Base-by-base conservation (phyloP, 2,329 filamentous ascomycete species). In the Alternaria solani region DNA sequence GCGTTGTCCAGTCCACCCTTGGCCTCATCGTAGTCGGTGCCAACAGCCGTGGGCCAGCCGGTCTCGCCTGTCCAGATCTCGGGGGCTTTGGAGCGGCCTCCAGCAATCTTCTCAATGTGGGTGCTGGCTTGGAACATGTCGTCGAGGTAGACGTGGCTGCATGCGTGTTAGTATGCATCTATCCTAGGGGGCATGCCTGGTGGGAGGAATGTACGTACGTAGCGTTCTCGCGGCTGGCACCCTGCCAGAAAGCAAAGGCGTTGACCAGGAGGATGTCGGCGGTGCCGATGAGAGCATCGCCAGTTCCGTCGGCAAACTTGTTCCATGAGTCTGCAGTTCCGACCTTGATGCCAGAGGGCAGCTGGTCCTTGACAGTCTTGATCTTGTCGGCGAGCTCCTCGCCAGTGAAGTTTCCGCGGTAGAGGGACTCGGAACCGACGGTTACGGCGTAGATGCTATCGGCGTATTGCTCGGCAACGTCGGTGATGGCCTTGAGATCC, bases 241-340 rank as follows among this genome's bases (percentile, higher is more conserved):
- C 88, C 76, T 92, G 89, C 89, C 89, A 91, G 83, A 90, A 92
- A 32, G 87, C 85, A 74, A 92, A 92, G 26, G 87, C 89, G 73
- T 92, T 91, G 74, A 86, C 83, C 62, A 92, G 81, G 57, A 89
- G 79, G 59, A 91, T 83, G 57, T 85, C 86, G 52, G 90, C 87
- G 52, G 84, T 85, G 47, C 83, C 84, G 70, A 91, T 86, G 64
- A 91, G 80, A 14, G 85, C 81, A 75, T 91, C 86, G 39, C 86
- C 89, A 26, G 89, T 90, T 39, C 88, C 89, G 73, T 91, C 89
- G 47, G 85, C 83, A 71, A 83, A 89, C 78, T 89, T 90, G 81
- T 91, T 91, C 89, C 89, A 92, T 74, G 84, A 87, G 78, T 92
- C 89, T 7, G 89, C 89, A 11, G 88, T 91, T 51, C 89, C 89